Conservation (phyloP, 2,329 filamentous ascomycete species). For the Pezicula carpinea region DNA sequence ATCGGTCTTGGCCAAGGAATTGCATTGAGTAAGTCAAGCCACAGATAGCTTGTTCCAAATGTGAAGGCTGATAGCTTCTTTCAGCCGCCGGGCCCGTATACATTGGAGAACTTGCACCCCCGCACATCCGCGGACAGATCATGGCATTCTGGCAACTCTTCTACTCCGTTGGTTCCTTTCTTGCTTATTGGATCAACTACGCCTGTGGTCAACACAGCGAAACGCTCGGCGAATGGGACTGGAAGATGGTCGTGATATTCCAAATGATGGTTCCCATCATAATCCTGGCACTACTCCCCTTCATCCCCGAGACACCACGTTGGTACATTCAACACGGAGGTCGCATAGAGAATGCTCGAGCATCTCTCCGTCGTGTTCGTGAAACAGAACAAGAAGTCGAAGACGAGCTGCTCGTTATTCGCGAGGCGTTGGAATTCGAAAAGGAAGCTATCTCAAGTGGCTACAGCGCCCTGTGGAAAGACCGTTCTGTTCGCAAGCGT, state of each 20-base stretch:
- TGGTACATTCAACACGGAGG: conserved; percentile 61
- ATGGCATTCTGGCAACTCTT: conserved; percentile 69
- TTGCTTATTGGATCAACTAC: conserved; percentile 63
- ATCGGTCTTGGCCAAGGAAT: conserved; percentile 68
- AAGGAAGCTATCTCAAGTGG: conserved; percentile 60
- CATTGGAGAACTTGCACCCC: conserved; percentile 62
- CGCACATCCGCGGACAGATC: conserved; percentile 60
- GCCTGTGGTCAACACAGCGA: conserved; percentile 51
- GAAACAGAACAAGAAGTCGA: conserved; percentile 62
- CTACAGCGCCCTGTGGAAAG: conserved; percentile 66
- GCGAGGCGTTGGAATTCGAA: conserved; percentile 67
- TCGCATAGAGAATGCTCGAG: conserved; percentile 55
- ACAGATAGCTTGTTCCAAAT: not conserved
- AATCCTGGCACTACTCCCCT: conserved; percentile 57
- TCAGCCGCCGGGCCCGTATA: conserved; percentile 63
- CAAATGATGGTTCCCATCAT: conserved; percentile 60
- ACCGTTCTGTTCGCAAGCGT: conserved; percentile 62
- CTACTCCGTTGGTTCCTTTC: conserved; percentile 61
- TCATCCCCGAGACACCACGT: conserved; percentile 63
- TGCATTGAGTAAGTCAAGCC: conserved; percentile 47
- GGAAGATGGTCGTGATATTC: conserved; percentile 68
- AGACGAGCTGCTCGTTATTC: conserved; percentile 59
- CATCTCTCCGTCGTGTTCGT: conserved; percentile 54
- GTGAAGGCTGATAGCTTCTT: not conserved
- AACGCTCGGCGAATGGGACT: conserved; percentile 64